A percentile compares a stretch with the other conserved stretches of the same genome.
phyloP scores from a whole-genome alignment of 352 stramenopile species.

The Globisporangium middletonii region DNA sequence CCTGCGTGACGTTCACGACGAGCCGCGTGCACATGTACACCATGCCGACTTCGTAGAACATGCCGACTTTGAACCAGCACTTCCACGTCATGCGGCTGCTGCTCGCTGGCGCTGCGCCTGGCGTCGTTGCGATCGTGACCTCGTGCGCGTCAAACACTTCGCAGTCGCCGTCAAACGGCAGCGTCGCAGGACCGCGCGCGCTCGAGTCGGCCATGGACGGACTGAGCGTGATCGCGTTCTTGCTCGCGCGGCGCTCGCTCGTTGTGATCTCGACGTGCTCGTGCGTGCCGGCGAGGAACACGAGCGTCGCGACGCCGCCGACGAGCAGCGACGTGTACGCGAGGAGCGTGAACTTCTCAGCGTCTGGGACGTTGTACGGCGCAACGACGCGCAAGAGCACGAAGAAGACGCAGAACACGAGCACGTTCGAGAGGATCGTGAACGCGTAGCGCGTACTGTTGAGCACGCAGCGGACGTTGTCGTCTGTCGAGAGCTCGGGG shows the following conservation, averaged over 20 bases:
- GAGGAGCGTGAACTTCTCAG: conserved; percentile 69
- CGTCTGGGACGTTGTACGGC: conserved; percentile 60
- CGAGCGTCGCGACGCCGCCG: conserved; percentile 47
- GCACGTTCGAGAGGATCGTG: conserved; percentile 85
- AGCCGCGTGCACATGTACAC: conserved; percentile 87
- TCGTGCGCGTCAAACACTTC: conserved; percentile 21
- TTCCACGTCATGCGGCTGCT: conserved; percentile 61
- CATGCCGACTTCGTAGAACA: conserved; percentile 85
- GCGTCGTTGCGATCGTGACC: not conserved
- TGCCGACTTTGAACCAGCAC: conserved; percentile 64
- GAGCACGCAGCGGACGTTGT: conserved; percentile 74
- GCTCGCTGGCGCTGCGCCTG: conserved; percentile 12
- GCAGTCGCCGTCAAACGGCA: conserved; percentile 55
- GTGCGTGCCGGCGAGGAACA: conserved; percentile 65
- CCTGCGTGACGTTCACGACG: conserved; percentile 81
- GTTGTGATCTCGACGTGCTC: conserved; percentile 38
- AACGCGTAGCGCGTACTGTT: conserved; percentile 83
- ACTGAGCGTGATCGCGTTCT: conserved; percentile 27
- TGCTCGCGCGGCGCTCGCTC: conserved; percentile 18
- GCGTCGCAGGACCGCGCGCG: conserved; percentile 28
- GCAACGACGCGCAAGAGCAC: conserved; percentile 48
- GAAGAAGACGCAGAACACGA: conserved; percentile 80
- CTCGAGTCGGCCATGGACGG: conserved; percentile 49
- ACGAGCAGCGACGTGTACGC: conserved; percentile 68
- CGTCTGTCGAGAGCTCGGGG: conserved; percentile 65